Percentiles rank a stretch among this genome's conserved stretches.
These are phyloP conservation scores for Ophiocordyceps unilateralis DNA, from an alignment of 2,329 filamentous ascomycete species.

Conservation along the genomic window DNA sequence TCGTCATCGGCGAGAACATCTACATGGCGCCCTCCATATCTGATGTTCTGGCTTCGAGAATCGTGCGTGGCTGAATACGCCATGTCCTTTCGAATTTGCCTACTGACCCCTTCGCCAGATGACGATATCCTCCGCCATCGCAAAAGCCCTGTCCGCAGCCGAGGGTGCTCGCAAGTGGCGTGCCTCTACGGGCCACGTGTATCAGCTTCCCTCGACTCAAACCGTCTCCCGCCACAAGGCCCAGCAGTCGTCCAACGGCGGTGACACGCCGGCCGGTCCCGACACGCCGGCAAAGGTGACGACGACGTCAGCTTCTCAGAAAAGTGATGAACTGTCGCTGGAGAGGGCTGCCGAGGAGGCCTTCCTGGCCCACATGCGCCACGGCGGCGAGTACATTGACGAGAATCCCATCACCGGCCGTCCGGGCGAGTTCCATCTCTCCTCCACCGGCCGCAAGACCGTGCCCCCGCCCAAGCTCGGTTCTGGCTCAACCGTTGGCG, in stretches of 20 bases:
- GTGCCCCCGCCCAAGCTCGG: slow-evolving; percentile 15
- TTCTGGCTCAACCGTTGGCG: slow-evolving; percentile 15
- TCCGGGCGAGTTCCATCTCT: slow-evolving; percentile 48
- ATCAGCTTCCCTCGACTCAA: slow-evolving; percentile 21
- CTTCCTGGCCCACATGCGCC: slow-evolving; percentile 36
- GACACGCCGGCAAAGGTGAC: slow-evolving; percentile 13
- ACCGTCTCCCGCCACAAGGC: slow-evolving; percentile 10
- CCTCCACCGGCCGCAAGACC: slow-evolving; percentile 38
- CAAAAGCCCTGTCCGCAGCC: slow-evolving; percentile 32
- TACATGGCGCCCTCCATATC: slow-evolving; percentile 47
- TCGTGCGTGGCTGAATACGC: slow-evolving; percentile 26
- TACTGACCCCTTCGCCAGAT: slow-evolving; percentile 17
- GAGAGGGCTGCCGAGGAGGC: slow-evolving; percentile 39
- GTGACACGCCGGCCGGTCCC: slow-evolving; percentile 25
- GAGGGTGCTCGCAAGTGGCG: slow-evolving; percentile 36
- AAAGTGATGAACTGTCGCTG: slow-evolving; percentile 20
- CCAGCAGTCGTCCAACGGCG: slow-evolving; percentile 21
- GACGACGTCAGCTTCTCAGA: slow-evolving; percentile 13
- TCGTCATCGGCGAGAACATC: slow-evolving; percentile 47
- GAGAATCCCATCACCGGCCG: slow-evolving; percentile 51
- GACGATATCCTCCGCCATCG: slow-evolving; percentile 35
- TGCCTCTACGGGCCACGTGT: slow-evolving; percentile 34
- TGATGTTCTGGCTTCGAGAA: slow-evolving; percentile 40
- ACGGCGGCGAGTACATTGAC: slow-evolving; percentile 48
- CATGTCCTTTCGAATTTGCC: too few species aligned